phyloP scores from a whole-genome alignment of 768 basidiomycete genomes.

The Calocybe indica region DNA sequence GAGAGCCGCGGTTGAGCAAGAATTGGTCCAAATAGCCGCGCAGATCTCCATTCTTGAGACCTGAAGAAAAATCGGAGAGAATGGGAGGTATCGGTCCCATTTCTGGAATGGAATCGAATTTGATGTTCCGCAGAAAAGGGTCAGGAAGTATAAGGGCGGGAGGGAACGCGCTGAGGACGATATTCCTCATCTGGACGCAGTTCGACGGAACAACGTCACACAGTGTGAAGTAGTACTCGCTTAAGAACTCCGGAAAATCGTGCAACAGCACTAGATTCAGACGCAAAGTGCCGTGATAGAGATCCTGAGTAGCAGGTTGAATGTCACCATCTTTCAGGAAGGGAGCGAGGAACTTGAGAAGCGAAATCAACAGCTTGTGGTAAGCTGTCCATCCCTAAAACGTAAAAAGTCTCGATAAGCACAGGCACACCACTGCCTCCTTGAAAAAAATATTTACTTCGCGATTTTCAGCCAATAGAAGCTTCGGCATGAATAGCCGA shows the following conservation, averaged over 20 bases:
- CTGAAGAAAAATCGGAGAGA: conserved; percentile 84
- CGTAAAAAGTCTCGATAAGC: conserved; percentile 4
- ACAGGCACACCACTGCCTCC: neutral
- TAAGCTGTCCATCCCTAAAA: conserved; percentile 88
- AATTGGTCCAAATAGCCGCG: conserved; percentile 78
- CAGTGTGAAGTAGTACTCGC: conserved; percentile 93
- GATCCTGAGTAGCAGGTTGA: conserved; percentile 71
- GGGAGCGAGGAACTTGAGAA: conserved; percentile 92
- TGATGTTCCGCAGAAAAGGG: conserved; percentile 71
- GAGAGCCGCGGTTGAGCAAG: conserved; percentile 69
- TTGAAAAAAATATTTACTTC: conserved; percentile 44
- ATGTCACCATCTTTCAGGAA: conserved; percentile 84
- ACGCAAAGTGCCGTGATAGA: conserved; percentile 87
- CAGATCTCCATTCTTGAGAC: conserved; percentile 76
- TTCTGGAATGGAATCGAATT: conserved; percentile 75
- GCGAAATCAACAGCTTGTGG: conserved; percentile 87
- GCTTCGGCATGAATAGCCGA: conserved; percentile 94
- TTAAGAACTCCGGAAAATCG: conserved; percentile 98
- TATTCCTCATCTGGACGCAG: conserved; percentile 94
- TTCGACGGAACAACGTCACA: conserved; percentile 89
- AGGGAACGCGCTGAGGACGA: conserved; percentile 95
- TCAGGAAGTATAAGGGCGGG: conserved; percentile 76
- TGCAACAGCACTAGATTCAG: conserved; percentile 93
- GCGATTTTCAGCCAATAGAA: conserved; percentile 80
- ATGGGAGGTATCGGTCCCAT: conserved; percentile 92